Evolutionary conservation across 495 filamentous ascomycete species (phyloP), one percentile per base, ranked within the genome.

Genomic region (Annulohypoxylon stygium): DNA sequence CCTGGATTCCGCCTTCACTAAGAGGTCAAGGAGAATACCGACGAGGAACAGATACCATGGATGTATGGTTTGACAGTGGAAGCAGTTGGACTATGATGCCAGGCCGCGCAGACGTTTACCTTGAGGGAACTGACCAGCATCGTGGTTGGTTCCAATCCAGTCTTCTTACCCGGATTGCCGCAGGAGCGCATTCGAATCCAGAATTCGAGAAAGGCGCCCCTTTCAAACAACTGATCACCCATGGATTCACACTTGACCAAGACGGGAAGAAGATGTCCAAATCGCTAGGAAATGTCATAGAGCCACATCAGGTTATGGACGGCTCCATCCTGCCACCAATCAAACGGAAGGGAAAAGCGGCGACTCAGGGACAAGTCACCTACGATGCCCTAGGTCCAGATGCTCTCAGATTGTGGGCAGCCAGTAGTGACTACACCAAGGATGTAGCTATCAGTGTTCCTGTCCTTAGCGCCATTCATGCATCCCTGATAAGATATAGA

Each of bases 131-230:
- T 2, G 96, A 99, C 79, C 96, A 99, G 76, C 95, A 98, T 78
- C 92, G 96, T 45, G 96, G 96, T 6, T 99, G 96, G 96, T 99
- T 99, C 80, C 96, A 99, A 81, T 97, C 95, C n/a, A 95, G 93
- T 57, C 88, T 99, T n/a, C 88, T 99, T 43, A 99, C 96, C 0
- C 88, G 91, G 67, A 88, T 95, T 25, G 84, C 71, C 39, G 83
- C 81, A 57, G 77, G 77, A 68, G 78, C 73, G 1, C 73, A 75
- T 59, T 39, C 71, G 70, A 53, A 69, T 16, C 20, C 72, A 5
- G 51, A 58, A 41, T 79, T 30, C 69, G 79, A 50, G 58, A 73
- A 74, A 18, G 72, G 76, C 0, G 75, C 78, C 7, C 97, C 96
- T 0, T 99, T 93, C 84, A 91, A 88, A 67, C 91, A 88, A 34